Conservation (phyloP, 441 rosid species). For the Eutrema salsugineum region DNA sequence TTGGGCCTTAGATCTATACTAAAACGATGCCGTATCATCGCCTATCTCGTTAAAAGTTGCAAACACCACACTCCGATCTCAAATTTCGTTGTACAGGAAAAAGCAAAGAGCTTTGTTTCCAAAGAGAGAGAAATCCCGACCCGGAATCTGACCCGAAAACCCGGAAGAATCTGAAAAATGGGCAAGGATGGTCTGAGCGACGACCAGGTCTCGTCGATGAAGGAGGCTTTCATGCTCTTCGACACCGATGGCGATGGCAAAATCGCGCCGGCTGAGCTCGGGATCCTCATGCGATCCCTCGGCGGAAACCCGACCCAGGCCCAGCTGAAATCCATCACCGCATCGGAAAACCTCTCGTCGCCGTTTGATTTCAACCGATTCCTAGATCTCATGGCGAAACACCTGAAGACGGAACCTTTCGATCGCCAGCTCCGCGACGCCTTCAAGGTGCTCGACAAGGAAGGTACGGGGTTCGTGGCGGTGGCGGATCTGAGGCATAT, state of each 20-base stretch:
- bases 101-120: background rate
- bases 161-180: conserved; percentile 42
- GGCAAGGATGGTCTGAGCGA: conserved; percentile 76
- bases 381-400: conserved; percentile 86
- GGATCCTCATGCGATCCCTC: conserved; percentile 89
- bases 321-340: conserved; percentile 69
- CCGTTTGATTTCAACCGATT: conserved; percentile 85
- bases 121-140: background rate
- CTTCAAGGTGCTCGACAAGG: conserved; percentile 93
- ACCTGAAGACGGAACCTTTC: conserved; percentile 85
- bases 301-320: conserved; percentile 98
- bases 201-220: conserved; percentile 90
- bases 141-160: conserved; percentile 14
- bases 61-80: background rate
- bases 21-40: background rate
- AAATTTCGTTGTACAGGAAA: conserved; percentile 11
- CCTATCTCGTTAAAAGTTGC: background rate
- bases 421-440: conserved; percentile 97
- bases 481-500: conserved; percentile 92
- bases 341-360: conserved; percentile 65
- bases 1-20: background rate
- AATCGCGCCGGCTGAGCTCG: conserved; percentile 91
- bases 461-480: conserved; percentile 76
- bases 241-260: conserved; percentile 89
- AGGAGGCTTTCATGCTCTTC: conserved; percentile 91